Base-by-base conservation (phyloP, 2,329 filamentous ascomycete species). In the Fusarium coffeatum region DNA sequence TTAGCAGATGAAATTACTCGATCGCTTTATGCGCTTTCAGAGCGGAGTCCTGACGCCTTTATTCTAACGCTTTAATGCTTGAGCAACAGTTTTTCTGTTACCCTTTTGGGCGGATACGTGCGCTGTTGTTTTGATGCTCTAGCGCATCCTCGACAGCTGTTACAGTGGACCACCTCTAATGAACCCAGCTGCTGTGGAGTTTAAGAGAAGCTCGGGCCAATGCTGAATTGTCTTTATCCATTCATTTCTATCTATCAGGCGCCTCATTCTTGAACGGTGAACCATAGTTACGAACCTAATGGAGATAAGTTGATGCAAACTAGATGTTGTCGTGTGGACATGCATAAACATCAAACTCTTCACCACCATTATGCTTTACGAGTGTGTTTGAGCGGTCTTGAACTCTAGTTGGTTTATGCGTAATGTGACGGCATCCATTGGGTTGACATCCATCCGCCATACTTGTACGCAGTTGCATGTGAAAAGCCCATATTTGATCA, bases 41-140 rank as follows among this genome's bases (percentile, higher is more conserved):
- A n/a, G 1, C 3, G 7, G 6, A 2, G 0, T n/a, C 0, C 5
- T 12, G 18, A 6, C 18, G 6, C 11, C 18, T 37, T n/a, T n/a
- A 37, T 37, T 37, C 18, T 37, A 7, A 37, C 3, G 18, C 10
- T 11, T n/a, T 12, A 37, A 3, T n/a, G 34, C 18, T 37, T 37
- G 34, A 37, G n/a, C 2, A 37, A 37, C 34, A 37, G 34, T 7
- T 10, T n/a, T 37, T 37, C 34, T 37, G 18, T 37, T 11, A 12
- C 34, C 34, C 34, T n/a, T 37, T 37, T 11, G 46, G 46, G 64
- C 50, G 46, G 37, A 62, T 55, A 71, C 51, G 51, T 71, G 68
- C 64, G 59, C 58, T 65, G 65, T 70, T 70, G 68, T 71, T 57
- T 56, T 68, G 67, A 28, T 58, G 34, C 50, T 55, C 49, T 64